Conservation (phyloP, 345 rosid species). For the Acer saccharum region DNA sequence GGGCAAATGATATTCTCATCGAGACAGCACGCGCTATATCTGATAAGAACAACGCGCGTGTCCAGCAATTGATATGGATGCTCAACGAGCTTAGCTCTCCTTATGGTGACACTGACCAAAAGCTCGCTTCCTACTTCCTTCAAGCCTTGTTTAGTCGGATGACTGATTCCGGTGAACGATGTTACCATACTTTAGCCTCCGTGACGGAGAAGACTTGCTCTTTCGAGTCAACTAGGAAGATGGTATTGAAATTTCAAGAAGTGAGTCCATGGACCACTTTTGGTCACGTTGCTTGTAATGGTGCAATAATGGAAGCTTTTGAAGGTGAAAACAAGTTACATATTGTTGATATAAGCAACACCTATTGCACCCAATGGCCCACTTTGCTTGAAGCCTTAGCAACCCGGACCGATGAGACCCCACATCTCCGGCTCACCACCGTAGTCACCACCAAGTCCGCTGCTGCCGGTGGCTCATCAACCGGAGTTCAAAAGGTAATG, state of each 20-base stretch:
- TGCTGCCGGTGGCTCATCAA: slow-evolving; percentile 36
- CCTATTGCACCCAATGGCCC: slow-evolving; percentile 98
- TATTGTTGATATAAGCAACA: slow-evolving; percentile 84
- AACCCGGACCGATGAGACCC: slow-evolving; percentile 88
- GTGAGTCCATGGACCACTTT: slow-evolving; percentile 97
- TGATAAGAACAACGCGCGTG: slow-evolving; percentile 57
- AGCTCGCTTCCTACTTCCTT: slow-evolving; percentile 79
- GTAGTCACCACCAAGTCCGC: slow-evolving; percentile 46
- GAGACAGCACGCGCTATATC: slow-evolving; percentile 73
- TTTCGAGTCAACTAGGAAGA: slow-evolving; percentile 79
- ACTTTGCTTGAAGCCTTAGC: slow-evolving; percentile 97
- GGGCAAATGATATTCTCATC: slow-evolving; percentile 74
- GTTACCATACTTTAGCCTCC: slow-evolving; percentile 56
- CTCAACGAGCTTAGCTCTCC: slow-evolving; percentile 88
- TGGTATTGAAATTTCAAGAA: slow-evolving; percentile 87
- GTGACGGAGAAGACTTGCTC: slow-evolving; percentile 78
- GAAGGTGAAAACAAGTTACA: slow-evolving; percentile 81
- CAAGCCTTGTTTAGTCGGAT: slow-evolving; percentile 91
- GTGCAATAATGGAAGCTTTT: slow-evolving; percentile 90
- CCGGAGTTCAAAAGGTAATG: slow-evolving; percentile 64
- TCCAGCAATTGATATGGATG: slow-evolving; percentile 90
- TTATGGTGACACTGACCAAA: slow-evolving; percentile 86
- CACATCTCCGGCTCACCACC: slow-evolving; percentile 73
- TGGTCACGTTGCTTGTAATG: slow-evolving; percentile 94
- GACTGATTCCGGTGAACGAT: slow-evolving; percentile 74